phyloP scores from a whole-genome alignment of 805 yeast species.

The Saccharomyces paradoxus region DNA sequence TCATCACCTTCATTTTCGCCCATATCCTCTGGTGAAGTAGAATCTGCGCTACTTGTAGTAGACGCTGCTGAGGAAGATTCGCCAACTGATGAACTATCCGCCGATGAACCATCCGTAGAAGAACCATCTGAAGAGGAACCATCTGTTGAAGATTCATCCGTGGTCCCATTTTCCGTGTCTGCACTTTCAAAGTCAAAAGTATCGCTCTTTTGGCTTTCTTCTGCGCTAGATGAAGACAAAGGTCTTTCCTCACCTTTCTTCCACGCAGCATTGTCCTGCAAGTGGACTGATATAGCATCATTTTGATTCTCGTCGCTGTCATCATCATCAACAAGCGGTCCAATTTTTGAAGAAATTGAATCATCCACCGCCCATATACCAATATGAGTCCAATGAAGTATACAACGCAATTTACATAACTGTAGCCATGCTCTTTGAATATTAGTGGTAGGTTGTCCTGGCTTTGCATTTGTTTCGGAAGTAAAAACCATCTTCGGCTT shows the following conservation, averaged over 20 bases:
- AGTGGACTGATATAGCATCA: background rate
- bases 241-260: background rate
- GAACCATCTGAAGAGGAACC: no score
- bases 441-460: conserved; percentile 28
- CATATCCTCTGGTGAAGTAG: background rate
- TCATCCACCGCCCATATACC: conserved; percentile 64
- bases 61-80: background rate
- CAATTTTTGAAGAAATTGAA: conserved; percentile 18
- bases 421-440: conserved; percentile 56
- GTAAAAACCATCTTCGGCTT: conserved; percentile 10
- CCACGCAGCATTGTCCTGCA: background rate
- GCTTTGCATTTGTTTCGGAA: conserved; percentile 10
- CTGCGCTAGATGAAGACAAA: conserved; percentile 1
- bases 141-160: no score
- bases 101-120: background rate
- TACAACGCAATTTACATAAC: conserved; percentile 53
- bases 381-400: conserved; percentile 73
- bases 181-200: conserved; percentile 20
- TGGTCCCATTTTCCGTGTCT: background rate
- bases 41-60: background rate
- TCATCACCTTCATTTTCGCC: background rate
- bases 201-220: conserved; percentile 8
- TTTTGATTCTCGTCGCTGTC: conserved; percentile 4
- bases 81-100: background rate
- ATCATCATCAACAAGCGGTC: conserved; percentile 14